A percentile compares a stretch with the other conserved stretches of the same genome.
Conservation (phyloP, 768 basidiomycete genomes). For the Lentinus brumalis region DNA sequence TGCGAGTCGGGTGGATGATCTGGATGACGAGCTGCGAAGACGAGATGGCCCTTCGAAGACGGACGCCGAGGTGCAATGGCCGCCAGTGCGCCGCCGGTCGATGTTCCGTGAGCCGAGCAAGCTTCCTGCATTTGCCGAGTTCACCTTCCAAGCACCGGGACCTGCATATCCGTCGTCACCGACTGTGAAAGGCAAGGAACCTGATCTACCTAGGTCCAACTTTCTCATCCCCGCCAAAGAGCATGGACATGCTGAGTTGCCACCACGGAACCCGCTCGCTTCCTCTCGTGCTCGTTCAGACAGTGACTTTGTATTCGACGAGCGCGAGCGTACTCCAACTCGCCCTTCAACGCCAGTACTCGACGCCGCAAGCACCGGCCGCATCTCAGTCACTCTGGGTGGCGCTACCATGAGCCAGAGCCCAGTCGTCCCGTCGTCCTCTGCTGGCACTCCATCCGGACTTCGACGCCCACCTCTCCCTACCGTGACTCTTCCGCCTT, state of each 20-base stretch:
- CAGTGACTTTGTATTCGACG: slow-evolving; percentile 6
- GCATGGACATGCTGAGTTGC: slow-evolving; percentile 1
- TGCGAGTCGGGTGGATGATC: background rate
- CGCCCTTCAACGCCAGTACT: background rate
- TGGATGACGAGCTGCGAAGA: background rate
- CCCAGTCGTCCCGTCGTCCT: background rate
- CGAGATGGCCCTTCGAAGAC: slow-evolving; percentile 1
- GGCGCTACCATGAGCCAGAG: background rate
- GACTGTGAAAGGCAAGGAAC: background rate
- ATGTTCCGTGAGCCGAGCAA: background rate
- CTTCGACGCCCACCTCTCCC: slow-evolving; percentile 28
- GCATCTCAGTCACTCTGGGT: background rate
- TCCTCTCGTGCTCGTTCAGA: background rate
- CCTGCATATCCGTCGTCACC: background rate
- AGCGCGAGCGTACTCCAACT: slow-evolving; percentile 10
- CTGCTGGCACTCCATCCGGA: background rate
- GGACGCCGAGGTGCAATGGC: slow-evolving; percentile 2
- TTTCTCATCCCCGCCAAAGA: background rate
- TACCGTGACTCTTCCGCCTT: slow-evolving; percentile 19
- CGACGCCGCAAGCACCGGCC: background rate
- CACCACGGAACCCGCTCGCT: slow-evolving; percentile 4
- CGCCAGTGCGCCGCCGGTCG: background rate
- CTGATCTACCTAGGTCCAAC: background rate
- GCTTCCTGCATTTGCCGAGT: slow-evolving; percentile 10
- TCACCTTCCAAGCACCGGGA: slow-evolving; percentile 11